Evolutionary conservation across 1,284 basidiomycete species (phyloP).

Genomic region (Ceratobasidium papillatum): DNA sequence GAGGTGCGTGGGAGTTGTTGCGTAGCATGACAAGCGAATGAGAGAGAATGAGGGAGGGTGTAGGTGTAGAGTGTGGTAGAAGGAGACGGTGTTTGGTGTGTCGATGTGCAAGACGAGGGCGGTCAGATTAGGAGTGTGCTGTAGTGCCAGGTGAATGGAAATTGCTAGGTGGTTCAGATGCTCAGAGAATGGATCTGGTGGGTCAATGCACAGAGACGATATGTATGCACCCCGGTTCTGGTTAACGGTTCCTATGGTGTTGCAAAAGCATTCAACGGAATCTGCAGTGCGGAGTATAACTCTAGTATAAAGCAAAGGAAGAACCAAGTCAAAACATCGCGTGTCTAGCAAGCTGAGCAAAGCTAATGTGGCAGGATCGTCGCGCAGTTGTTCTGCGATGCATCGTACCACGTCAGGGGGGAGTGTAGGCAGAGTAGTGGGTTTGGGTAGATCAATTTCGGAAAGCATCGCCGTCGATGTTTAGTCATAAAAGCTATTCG

Average conservation of each 20-base stretch:
- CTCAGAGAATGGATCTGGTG: background rate
- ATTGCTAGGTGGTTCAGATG: background rate
- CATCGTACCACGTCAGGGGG: slow-evolving; percentile 27
- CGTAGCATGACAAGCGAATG: background rate
- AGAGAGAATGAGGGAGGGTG: slow-evolving; percentile 11
- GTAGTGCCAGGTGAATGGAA: background rate
- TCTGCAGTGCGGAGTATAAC: background rate
- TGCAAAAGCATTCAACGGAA: slow-evolving; percentile 12
- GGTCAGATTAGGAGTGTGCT: background rate
- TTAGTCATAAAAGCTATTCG: background rate
- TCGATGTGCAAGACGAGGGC: slow-evolving; percentile 3
- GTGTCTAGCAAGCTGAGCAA: slow-evolving; percentile 28
- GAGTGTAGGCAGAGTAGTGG: background rate
- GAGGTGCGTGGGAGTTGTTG: background rate
- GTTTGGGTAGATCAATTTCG: background rate
- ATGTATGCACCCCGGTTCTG: background rate
- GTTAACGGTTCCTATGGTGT: background rate
- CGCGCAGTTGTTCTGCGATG: slow-evolving; percentile 19
- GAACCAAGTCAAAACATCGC: slow-evolving; percentile 4
- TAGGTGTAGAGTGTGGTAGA: background rate
- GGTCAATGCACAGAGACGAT: background rate
- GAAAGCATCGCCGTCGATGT: background rate
- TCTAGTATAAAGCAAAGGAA: slow-evolving; percentile 1
- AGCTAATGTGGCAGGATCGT: background rate
- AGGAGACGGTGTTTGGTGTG: background rate